Percentiles rank a stretch among this genome's conserved stretches.
phyloP scores from a whole-genome alignment of 1,139 yeast species.

The Pneumocystis sp. region DNA sequence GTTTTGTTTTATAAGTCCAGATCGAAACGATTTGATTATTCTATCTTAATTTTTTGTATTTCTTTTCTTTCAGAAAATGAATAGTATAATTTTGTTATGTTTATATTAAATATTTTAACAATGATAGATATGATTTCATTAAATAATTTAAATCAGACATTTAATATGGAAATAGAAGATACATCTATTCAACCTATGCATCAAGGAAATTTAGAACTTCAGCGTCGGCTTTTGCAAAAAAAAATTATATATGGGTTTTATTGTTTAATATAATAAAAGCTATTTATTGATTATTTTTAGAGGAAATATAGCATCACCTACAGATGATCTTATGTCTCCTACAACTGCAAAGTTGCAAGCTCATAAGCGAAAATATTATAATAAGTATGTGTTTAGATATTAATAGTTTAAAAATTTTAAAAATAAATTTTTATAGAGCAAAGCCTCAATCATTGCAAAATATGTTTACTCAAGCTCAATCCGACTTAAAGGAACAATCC shows the following conservation, averaged over 20 bases:
- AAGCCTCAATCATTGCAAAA: background rate
- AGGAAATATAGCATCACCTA: constrained; percentile 37
- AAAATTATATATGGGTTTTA: background rate
- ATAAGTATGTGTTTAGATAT: constrained; percentile 15
- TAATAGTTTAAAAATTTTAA: background rate
- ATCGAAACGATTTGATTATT: background rate
- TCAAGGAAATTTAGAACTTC: constrained; percentile 10
- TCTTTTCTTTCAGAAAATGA: background rate
- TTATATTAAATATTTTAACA: background rate
- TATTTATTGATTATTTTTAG: constrained; percentile 2
- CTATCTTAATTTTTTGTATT: background rate
- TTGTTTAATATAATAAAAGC: background rate
- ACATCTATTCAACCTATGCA: constrained; percentile 10
- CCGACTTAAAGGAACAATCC: background rate
- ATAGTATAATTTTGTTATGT: no score
- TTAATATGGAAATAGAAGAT: background rate
- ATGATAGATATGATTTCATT: background rate
- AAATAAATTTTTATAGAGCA: background rate
- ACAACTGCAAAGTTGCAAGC: constrained; percentile 40
- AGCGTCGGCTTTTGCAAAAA: constrained; percentile 10
- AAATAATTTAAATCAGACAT: background rate
- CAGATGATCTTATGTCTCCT: constrained; percentile 43
- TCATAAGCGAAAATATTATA: constrained; percentile 32
- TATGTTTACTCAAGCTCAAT: background rate
- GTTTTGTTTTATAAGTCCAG: constrained; percentile 7